Conservation (phyloP, 306 rosid species). For the Potentilla sterilis region DNA sequence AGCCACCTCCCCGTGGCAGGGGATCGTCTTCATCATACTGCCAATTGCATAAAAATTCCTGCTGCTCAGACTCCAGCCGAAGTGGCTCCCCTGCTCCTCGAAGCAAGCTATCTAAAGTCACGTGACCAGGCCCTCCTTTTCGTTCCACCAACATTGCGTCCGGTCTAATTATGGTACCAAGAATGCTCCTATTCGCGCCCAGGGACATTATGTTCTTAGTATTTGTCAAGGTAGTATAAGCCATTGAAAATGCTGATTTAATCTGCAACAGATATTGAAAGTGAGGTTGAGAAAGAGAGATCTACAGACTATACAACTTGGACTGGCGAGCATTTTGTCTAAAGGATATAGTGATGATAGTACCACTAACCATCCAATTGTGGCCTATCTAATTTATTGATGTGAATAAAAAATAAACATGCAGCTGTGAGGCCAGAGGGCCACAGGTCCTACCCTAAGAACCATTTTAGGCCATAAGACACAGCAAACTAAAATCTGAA, state of each 20-base stretch:
- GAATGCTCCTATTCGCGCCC: slow-evolving; percentile 79
- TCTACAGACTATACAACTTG: background rate
- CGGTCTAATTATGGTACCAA: slow-evolving; percentile 93
- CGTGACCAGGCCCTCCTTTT: slow-evolving; percentile 74
- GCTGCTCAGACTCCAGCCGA: slow-evolving; percentile 32
- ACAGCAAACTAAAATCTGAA: background rate
- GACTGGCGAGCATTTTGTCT: background rate
- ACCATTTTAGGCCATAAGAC: background rate
- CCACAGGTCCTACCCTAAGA: background rate
- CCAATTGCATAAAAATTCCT: slow-evolving; percentile 78
- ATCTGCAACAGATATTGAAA: slow-evolving; percentile 43
- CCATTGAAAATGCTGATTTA: slow-evolving; percentile 90
- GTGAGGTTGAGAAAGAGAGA: background rate
- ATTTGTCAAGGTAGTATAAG: slow-evolving; percentile 69
- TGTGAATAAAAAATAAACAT: background rate
- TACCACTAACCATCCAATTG: background rate
- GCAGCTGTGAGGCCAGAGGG: background rate
- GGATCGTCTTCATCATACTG: slow-evolving; percentile 74
- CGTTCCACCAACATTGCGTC: slow-evolving; percentile 68
- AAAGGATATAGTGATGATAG: background rate
- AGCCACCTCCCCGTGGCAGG: slow-evolving; percentile 53
- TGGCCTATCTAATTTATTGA: background rate
- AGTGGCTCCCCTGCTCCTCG: slow-evolving; percentile 91
- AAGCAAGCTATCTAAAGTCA: slow-evolving; percentile 71
- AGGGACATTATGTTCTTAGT: slow-evolving; percentile 56